These are phyloP conservation scores for Plicaturopsis crispa DNA, from an alignment of 768 basidiomycete species.

Conservation along the genomic window DNA sequence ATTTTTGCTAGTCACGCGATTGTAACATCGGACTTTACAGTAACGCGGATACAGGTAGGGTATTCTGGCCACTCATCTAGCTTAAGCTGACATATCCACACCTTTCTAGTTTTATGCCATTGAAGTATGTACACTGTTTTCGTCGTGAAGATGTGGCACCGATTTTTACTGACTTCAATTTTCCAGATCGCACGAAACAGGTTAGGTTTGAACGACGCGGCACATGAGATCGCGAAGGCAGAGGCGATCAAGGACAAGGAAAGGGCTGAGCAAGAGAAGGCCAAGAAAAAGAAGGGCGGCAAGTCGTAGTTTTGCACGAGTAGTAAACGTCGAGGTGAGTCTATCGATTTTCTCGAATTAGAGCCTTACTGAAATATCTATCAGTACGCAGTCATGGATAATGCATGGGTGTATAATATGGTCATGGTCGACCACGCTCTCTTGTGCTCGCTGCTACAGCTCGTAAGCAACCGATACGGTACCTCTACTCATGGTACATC, in stretches of 20 bases:
- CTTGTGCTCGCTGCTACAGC: too few species aligned
- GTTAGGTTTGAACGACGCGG: conserved; percentile 81
- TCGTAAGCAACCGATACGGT: too few species aligned
- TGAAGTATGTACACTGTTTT: conserved; percentile 45
- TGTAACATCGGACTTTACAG: conserved; percentile 22
- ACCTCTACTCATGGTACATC: too few species aligned
- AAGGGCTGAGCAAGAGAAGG: conserved; percentile 56
- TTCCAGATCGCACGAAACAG: conserved; percentile 84
- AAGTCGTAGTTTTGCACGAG: too few species aligned
- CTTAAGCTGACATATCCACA: conserved; percentile 1
- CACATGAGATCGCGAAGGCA: conserved; percentile 73
- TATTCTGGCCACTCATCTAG: conserved; percentile 1
- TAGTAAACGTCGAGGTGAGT: too few species aligned
- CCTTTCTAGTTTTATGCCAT: conserved; percentile 78
- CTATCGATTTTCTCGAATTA: too few species aligned
- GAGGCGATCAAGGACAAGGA: conserved; percentile 47
- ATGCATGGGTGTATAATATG: too few species aligned
- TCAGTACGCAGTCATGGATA: too few species aligned
- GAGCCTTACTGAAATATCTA: too few species aligned
- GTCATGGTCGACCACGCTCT: too few species aligned
- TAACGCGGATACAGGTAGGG: conserved; percentile 64
- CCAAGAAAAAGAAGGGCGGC: conserved; percentile 27
- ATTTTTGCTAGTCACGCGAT: neutral
- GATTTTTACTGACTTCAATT: neutral
- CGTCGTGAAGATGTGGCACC: neutral